Conservation (phyloP, 2,329 filamentous ascomycete genomes). For the Clonostachys rosea region DNA sequence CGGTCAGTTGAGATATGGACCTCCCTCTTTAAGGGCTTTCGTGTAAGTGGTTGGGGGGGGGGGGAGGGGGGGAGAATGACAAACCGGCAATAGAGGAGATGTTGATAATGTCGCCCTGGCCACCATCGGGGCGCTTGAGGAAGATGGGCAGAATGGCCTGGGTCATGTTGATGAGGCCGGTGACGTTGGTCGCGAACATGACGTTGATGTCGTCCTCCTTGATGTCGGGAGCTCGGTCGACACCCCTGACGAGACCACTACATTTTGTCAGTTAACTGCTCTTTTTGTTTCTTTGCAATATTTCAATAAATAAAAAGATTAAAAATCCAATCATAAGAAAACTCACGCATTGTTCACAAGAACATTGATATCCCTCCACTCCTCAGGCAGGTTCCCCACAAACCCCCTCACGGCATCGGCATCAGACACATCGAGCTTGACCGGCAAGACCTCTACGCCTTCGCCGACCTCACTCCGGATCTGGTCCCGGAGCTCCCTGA, state of each 20-base stretch:
- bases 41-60: too few species aligned
- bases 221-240: conserved; percentile 83
- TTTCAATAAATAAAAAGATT: neutral
- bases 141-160: conserved; percentile 84
- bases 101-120: conserved; percentile 91
- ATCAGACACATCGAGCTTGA: conserved; percentile 84
- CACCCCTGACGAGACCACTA: conserved; percentile 83
- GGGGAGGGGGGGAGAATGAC: neutral
- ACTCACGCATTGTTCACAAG: conserved; percentile 94
- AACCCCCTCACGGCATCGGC: conserved; percentile 70
- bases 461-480: conserved; percentile 73
- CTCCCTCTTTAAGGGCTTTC: too few species aligned
- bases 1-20: too few species aligned
- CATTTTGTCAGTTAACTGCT: neutral
- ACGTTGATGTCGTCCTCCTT: conserved; percentile 72
- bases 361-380: conserved; percentile 81
- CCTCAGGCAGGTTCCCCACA: conserved; percentile 68
- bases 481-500: conserved; percentile 71
- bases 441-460: conserved; percentile 76
- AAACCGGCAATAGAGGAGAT: conserved; percentile 81
- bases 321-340: neutral
- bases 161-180: conserved; percentile 92
- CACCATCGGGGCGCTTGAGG: conserved; percentile 69
- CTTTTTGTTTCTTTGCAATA: neutral
- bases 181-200: conserved; percentile 94